Base-by-base conservation (phyloP, 1,284 basidiomycete genomes). In the Exobasidium cylindrosporum region DNA sequence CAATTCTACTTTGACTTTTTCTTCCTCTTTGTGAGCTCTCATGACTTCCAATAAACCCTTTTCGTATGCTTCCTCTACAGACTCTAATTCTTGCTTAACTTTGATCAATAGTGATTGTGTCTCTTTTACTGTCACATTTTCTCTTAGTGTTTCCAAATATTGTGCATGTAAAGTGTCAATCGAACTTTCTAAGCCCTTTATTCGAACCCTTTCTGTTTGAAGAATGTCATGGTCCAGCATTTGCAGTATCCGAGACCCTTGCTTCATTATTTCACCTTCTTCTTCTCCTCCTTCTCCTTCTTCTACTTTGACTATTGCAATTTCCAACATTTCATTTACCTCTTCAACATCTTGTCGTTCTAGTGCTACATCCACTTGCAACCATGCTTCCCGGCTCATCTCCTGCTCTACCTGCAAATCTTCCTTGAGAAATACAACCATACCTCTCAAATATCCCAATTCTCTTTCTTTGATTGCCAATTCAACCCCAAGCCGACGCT, bases 61-160 rank as follows among this genome's bases (percentile, higher is more conserved):
- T 35, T 35, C 53, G 26, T 55, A 35, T 14, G 53, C 53, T 44
- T 55, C 53, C 30, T 55, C 53, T 30, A 44, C 21, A 7, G 47
- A 21, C 47, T 24, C 26, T 28, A 50, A 26, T 24, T 50, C 35
- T 40, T 40, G 35, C 17, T 17, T 40, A 7, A 17, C 26, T 14
- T 50, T 50, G 14, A 21, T 13, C 47, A 28, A 28, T 6, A 28
- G 14, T 4, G 17, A 14, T 6, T 24, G n/a, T 14, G 13, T 50
- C n/a, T 50, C 47, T 50, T 24, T 13, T 28, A 50, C 4, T 4
- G 21, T 3, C 26, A 24, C 2, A 50, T 13, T 50, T 24, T 28
- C 47, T 50, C 13, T 4, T 13, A 50, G 3, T 23, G n/a, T 24
- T 13, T 50, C 26, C 21, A 24, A 14, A 14, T 24, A 24, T 13